Conservation (phyloP, 257 asterid genomes). For the Nemophila menziesii region DNA sequence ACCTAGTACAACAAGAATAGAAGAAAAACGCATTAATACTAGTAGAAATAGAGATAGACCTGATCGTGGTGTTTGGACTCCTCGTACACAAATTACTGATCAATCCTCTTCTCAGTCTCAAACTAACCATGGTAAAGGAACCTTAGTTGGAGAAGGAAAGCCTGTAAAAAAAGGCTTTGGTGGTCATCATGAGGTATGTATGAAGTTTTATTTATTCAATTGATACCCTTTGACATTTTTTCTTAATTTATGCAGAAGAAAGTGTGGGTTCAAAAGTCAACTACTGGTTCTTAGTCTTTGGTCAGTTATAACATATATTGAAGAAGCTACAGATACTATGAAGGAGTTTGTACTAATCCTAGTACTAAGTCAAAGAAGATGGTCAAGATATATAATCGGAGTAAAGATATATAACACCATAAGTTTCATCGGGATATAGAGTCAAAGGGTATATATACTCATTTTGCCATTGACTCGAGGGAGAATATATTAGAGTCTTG, state of each 20-base stretch:
- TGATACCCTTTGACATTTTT: not conserved
- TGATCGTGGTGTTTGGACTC: conserved; percentile 93
- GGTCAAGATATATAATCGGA: conserved; percentile 23
- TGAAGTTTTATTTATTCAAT: not conserved
- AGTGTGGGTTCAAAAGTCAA: conserved; percentile 95
- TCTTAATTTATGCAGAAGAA: conserved; percentile 51
- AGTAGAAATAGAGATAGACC: conserved; percentile 77
- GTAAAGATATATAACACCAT: conserved; percentile 26
- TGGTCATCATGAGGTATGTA: conserved; percentile 58
- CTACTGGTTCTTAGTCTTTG: conserved; percentile 61
- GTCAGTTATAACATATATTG: conserved; percentile 27
- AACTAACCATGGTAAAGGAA: conserved; percentile 45
- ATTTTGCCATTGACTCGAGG: conserved; percentile 32
- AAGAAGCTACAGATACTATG: conserved; percentile 24
- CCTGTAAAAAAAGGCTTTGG: conserved; percentile 52
- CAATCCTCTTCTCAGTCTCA: conserved; percentile 54
- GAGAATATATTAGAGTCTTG: conserved; percentile 26
- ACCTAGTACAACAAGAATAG: conserved; percentile 41
- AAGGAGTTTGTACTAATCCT: conserved; percentile 33
- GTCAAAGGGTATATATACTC: conserved; percentile 24
- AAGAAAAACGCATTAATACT: conserved; percentile 55
- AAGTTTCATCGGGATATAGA: conserved; percentile 28
- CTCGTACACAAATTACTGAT: conserved; percentile 57
- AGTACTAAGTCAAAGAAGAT: conserved; percentile 25
- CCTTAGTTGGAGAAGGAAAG: conserved; percentile 50